phyloP scores from a whole-genome alignment of 257 asterid genomes.

The Forsythia viridissima region DNA sequence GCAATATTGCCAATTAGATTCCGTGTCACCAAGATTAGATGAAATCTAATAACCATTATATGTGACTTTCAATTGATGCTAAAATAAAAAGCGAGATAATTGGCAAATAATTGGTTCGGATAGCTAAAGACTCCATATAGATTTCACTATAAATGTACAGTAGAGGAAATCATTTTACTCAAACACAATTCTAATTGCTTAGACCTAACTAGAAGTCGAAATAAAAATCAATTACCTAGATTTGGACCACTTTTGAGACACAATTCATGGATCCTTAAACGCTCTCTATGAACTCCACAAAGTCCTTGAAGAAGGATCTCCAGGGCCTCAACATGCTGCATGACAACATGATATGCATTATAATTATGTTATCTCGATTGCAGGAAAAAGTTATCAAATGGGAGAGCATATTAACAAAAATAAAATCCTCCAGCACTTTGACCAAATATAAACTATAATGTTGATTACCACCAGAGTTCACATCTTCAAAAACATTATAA shows the following conservation, averaged over 20 bases:
- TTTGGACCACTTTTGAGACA: constrained; percentile 83
- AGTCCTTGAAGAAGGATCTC: constrained; percentile 97
- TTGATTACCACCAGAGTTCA: background rate
- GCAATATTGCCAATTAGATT: background rate
- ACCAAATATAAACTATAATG: background rate
- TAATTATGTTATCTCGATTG: background rate
- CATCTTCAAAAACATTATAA: background rate
- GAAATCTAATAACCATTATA: background rate
- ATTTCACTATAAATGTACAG: background rate
- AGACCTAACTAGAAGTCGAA: constrained; percentile 6
- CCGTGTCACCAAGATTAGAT: background rate
- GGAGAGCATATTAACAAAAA: background rate
- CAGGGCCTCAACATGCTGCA: constrained; percentile 90
- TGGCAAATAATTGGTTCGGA: background rate
- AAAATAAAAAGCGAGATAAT: background rate
- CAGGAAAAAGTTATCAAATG: background rate
- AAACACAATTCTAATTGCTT: background rate
- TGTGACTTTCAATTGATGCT: background rate
- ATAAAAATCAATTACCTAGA: constrained; percentile 52
- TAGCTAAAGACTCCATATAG: background rate
- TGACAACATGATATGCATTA: constrained; percentile 14
- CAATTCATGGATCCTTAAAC: constrained; percentile 77
- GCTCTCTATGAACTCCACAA: constrained; percentile 80
- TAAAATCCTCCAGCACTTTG: background rate
- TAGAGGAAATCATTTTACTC: background rate